Base-by-base conservation (phyloP, 2,329 filamentous ascomycete genomes). In the Dactylellina leptospora region DNA sequence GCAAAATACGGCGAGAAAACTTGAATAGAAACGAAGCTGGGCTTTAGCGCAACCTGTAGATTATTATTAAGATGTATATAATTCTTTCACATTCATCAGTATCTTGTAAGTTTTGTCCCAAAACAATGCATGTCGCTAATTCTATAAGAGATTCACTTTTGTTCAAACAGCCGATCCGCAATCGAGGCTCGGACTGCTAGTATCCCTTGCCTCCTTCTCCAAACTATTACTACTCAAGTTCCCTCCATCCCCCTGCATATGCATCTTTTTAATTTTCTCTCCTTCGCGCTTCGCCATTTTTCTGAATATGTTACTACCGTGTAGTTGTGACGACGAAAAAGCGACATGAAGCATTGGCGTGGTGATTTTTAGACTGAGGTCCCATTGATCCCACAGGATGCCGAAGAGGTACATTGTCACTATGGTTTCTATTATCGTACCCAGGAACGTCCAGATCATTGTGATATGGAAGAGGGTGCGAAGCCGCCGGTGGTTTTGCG, bases 341-440 rank as follows among this genome's bases (percentile, higher is more conserved):
- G 62, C 62, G 27, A 68, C 20, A 5, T 68, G 62, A 5, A 68
- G 16, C 25, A 68, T 6, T 5, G 62, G 62, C 1, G 62, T 68
- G 9, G 38, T 44, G 25, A 68, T 16, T 42, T 68, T 59, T 10
- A 68, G 53, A 30, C 53, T 64, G 11, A 60, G 4, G 3, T 68
- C 62, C 62, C 62, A 68, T n/a, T 59, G 40, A 27, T 45, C 3
- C 62, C 62, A 68, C 4, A 68, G 25, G 2, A 51, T 33, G 30
- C 62, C 62, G 36, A 68, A 68, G 3, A 68, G 45, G 13, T 60
- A 68, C 45, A 68, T 68, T 4, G 62, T 54, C 6, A 68, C 44
- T 3, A 60, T 20, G 16, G 44, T 68, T 23, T 60, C 62, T 2
- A 54, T 16, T 5, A 68, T 11, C 0, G 62, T 68, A 2, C 62